A percentile compares a stretch with the other conserved stretches of the same genome.
phyloP scores from a whole-genome alignment of 2,329 filamentous ascomycete species.

The Harringtonia aguacate region DNA sequence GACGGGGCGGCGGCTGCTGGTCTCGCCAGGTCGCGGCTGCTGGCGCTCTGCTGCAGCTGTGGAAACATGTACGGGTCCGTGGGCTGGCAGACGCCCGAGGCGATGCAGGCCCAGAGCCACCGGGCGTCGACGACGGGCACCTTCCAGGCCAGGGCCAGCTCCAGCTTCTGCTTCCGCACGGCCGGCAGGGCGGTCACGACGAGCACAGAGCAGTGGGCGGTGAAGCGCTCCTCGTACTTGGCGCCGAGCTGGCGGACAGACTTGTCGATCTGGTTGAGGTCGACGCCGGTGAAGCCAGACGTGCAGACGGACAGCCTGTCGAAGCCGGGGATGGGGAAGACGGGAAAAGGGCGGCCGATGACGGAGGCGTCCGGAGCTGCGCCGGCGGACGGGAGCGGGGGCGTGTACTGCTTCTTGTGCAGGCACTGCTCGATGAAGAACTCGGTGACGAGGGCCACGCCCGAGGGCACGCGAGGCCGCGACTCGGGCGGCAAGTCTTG shows the following conservation, averaged over 20 bases:
- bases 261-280: conserved; percentile 76
- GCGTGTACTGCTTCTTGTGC: conserved; percentile 59
- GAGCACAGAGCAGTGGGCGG: conserved; percentile 60
- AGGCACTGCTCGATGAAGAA: conserved; percentile 91
- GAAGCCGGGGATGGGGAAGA: conserved; percentile 61
- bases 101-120: conserved; percentile 80
- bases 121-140: conserved; percentile 72
- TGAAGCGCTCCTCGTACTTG: conserved; percentile 68
- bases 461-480: conserved; percentile 28
- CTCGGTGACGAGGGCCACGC: conserved; percentile 58
- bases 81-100: conserved; percentile 37
- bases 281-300: conserved; percentile 73
- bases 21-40: conserved; percentile 11
- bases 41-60: conserved; percentile 24
- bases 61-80: conserved; percentile 36
- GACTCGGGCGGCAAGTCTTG: conserved; percentile 36
- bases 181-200: conserved; percentile 52
- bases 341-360: conserved; percentile 65
- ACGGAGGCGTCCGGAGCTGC: conserved; percentile 53
- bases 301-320: conserved; percentile 62
- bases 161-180: conserved; percentile 64
- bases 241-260: conserved; percentile 68
- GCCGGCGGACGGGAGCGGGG: conserved; percentile 59
- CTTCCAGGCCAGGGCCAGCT: conserved; percentile 61
- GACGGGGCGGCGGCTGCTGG: too few species aligned